These are phyloP conservation scores for Fusarium sp. DNA, from an alignment of 2,329 filamentous ascomycete genomes.

Conservation along the genomic window DNA sequence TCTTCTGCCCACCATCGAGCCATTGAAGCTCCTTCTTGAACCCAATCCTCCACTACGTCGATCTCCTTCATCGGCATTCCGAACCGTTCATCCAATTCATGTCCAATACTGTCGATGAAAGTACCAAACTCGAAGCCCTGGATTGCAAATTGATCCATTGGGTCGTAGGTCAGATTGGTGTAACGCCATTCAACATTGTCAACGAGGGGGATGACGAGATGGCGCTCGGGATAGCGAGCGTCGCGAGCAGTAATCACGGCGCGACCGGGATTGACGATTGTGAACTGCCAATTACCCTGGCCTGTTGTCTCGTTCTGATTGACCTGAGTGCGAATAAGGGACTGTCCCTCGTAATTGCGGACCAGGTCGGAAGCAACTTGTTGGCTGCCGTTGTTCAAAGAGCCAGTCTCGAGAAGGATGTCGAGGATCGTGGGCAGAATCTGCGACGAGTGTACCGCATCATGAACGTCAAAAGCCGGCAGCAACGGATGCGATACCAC, in stretches of 20 bases:
- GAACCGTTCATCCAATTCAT: slow-evolving; percentile 27
- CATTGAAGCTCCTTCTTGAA: slow-evolving; percentile 48
- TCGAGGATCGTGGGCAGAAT: slow-evolving; percentile 50
- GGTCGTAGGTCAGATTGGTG: slow-evolving; percentile 45
- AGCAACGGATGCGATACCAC: slow-evolving; percentile 49
- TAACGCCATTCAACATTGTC: slow-evolving; percentile 50
- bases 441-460: slow-evolving; percentile 46
- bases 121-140: slow-evolving; percentile 45
- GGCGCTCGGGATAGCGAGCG: slow-evolving; percentile 46
- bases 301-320: slow-evolving; percentile 28
- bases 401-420: slow-evolving; percentile 47
- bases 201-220: slow-evolving; percentile 47
- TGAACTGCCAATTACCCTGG: slow-evolving; percentile 50
- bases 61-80: neutral
- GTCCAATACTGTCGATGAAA: slow-evolving; percentile 40
- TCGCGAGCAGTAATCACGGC: slow-evolving; percentile 49
- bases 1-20: slow-evolving; percentile 51
- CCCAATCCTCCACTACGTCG: slow-evolving; percentile 45
- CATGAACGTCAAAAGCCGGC: slow-evolving; percentile 45
- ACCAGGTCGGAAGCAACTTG: slow-evolving; percentile 41
- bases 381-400: slow-evolving; percentile 38
- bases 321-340: slow-evolving; percentile 43
- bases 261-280: slow-evolving; percentile 49
- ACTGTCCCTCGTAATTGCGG: slow-evolving; percentile 49
- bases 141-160: slow-evolving; percentile 40